Evolutionary conservation across 805 yeast species (phyloP).

Genomic region (Zygotorulaspora danielsina): DNA sequence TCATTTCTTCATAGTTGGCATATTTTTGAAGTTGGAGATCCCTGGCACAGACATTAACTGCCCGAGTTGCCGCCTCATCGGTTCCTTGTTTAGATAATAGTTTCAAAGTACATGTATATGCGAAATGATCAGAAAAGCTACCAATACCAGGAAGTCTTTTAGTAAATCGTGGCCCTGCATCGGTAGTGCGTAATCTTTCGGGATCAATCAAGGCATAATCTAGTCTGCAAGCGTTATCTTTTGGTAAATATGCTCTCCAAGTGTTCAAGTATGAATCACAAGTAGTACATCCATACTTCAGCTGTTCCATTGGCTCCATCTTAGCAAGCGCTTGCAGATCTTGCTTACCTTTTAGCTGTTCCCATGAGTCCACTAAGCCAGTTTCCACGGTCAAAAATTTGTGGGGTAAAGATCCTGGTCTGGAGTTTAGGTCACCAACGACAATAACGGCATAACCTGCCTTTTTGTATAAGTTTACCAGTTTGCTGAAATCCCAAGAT

Average conservation of each 20-base stretch:
- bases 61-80: conserved; percentile 3
- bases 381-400: conserved; percentile 66
- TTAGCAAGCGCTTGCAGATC: conserved; percentile 41
- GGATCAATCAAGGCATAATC: conserved; percentile 84
- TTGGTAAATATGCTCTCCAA: conserved; percentile 57
- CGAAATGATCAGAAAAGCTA: conserved; percentile 92
- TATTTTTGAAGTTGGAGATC: conserved; percentile 17
- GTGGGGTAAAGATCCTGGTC: conserved; percentile 82
- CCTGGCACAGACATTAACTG: conserved; percentile 6
- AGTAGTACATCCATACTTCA: conserved; percentile 73
- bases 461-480: conserved; percentile 54
- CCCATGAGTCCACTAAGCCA: conserved; percentile 79
- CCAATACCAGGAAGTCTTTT: conserved; percentile 64
- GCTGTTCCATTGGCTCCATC: conserved; percentile 57
- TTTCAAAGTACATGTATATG: conserved; percentile 49
- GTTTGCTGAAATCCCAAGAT: conserved; percentile 87
- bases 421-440: conserved; percentile 90
- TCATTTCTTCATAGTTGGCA: conserved; percentile 46
- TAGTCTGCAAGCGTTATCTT: conserved; percentile 75
- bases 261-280: conserved; percentile 86
- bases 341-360: conserved; percentile 50
- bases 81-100: conserved; percentile 22
- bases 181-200: conserved; percentile 45
- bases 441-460: conserved; percentile 84
- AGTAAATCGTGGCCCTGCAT: conserved; percentile 71